Conservation (phyloP, 129 eudicot species). For the sunflower (Helianthus annuus) region DNA sequence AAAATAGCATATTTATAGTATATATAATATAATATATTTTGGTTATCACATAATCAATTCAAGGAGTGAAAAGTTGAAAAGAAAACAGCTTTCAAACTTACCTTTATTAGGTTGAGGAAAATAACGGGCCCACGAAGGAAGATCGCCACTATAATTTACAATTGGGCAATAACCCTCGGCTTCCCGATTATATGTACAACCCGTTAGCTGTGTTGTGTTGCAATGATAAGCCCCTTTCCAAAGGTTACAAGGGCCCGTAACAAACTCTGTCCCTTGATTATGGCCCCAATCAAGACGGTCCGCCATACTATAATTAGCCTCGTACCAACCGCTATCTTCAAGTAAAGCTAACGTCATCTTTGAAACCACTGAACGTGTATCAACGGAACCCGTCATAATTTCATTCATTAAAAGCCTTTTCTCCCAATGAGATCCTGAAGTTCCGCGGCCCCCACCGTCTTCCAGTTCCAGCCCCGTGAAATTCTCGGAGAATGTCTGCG, state of each 20-base stretch:
- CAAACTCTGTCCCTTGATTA: conserved; percentile 87
- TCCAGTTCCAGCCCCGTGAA: conserved; percentile 97
- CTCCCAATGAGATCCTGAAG: conserved; percentile 99
- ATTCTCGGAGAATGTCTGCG: conserved; percentile 89
- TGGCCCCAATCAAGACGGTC: conserved; percentile 95
- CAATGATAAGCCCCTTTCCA: conserved; percentile 99
- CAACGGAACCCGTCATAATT: conserved; percentile 97
- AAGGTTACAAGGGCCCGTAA: conserved; percentile 80
- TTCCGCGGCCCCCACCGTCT: conserved; percentile 99
- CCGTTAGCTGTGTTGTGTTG: conserved; percentile 79
- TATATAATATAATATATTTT: neutral
- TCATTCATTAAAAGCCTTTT: conserved; percentile 96
- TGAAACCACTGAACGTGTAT: conserved; percentile 89
- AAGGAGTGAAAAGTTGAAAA: neutral
- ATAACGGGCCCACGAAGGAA: conserved; percentile 94
- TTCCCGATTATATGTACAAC: conserved; percentile 87
- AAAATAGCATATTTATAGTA: too few species aligned
- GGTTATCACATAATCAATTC: neutral
- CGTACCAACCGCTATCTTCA: conserved; percentile 95
- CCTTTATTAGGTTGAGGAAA: conserved; percentile 92
- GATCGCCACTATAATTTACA: conserved; percentile 69
- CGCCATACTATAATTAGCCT: conserved; percentile 89
- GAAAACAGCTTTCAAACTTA: conserved; percentile 6
- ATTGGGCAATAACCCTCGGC: conserved; percentile 98
- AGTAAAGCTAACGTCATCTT: conserved; percentile 90